A percentile compares a stretch with the other conserved stretches of the same genome.
Conservation (phyloP, 1,139 yeast genomes). For the Candida frijolesensis region DNA sequence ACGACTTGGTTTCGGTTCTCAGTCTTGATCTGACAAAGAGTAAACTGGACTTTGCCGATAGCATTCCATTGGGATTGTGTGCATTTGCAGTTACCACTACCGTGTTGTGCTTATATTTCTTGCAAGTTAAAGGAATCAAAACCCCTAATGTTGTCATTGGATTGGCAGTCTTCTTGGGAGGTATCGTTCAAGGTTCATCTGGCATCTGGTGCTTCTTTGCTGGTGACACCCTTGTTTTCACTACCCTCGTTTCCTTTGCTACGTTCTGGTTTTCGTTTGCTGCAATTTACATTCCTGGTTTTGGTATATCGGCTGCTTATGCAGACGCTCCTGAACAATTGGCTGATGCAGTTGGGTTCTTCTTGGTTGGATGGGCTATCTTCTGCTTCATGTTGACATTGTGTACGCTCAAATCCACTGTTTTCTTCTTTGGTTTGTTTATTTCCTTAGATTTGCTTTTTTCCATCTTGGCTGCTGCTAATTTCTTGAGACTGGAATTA, state of each 20-base stretch:
- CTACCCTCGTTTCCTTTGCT: constrained; percentile 46
- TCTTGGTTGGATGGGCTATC: constrained; percentile 46
- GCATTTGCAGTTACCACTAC: constrained; percentile 56
- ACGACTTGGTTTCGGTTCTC: constrained; percentile 28
- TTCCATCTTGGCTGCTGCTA: constrained; percentile 43
- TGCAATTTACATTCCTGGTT: constrained; percentile 33
- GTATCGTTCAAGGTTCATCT: constrained; percentile 47
- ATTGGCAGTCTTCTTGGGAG: constrained; percentile 48
- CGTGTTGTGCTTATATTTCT: constrained; percentile 44
- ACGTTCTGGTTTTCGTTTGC: constrained; percentile 47
- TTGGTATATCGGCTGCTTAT: constrained; percentile 63
- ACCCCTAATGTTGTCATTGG: constrained; percentile 46
- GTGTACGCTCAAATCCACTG: constrained; percentile 47
- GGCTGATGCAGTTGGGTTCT: constrained; percentile 42
- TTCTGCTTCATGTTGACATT: constrained; percentile 43
- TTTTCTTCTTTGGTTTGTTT: constrained; percentile 40
- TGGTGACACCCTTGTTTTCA: constrained; percentile 45
- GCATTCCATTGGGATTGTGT: constrained; percentile 62
- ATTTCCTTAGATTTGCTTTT: constrained; percentile 39
- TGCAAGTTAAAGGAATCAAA: constrained; percentile 42
- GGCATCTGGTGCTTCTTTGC: constrained; percentile 54
- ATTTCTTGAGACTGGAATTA: constrained; percentile 31
- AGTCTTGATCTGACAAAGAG: constrained; percentile 27
- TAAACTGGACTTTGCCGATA: constrained; percentile 47
- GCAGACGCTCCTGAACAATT: constrained; percentile 33